Base-by-base conservation (phyloP, 2,329 filamentous ascomycete species). In the Pseudofabraea citricarpa region DNA sequence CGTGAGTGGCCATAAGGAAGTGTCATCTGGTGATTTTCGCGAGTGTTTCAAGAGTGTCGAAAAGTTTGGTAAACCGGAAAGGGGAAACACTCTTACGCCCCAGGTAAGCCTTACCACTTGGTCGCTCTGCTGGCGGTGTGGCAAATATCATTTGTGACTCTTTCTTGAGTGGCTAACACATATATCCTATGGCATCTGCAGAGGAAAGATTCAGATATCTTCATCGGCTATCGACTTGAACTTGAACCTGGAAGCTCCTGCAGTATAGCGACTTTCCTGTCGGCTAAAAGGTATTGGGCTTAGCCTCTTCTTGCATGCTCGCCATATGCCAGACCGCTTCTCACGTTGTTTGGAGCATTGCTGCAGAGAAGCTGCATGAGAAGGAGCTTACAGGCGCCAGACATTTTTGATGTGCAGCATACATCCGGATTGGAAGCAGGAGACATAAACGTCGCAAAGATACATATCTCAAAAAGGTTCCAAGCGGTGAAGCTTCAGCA, bases 401-500 rank as follows among this genome's bases (percentile, higher is more conserved):
- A 21, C 35, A 37, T 18, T n/a, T 21, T n/a, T n/a, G 27, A 15
- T 7, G 27, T 15, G 35, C 35, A 37, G 16, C 4, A n/a, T n/a
- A n/a, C 21, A 20, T 19, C 35, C 35, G 27, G 16, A 15, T 15
- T n/a, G 27, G n/a, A 37, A 41, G 36, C 44, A 40, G 47, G 45
- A 46, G 42, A 47, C 27, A 32, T 52, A 44, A 46, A 51, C n/a
- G 33, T 29, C 51, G 51, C 49, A 50, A 58, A 52, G 40, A 41
- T 50, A 53, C 48, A 54, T 51, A 23, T 16, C 26, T 15, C 22
- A 36, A 47, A 37, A 51, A 41, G 53, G 39, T 47, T 36, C 20
- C 37, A 15, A 56, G 55, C 57, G 58, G 56, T 60, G 55, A 59
- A 44, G 44, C 29, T 26, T 49, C 48, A 52, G 43, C 46, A 56